A percentile compares a stretch with the other conserved stretches of the same genome.
Conservation (phyloP, 1,284 basidiomycete species). For the Irpex sp. region DNA sequence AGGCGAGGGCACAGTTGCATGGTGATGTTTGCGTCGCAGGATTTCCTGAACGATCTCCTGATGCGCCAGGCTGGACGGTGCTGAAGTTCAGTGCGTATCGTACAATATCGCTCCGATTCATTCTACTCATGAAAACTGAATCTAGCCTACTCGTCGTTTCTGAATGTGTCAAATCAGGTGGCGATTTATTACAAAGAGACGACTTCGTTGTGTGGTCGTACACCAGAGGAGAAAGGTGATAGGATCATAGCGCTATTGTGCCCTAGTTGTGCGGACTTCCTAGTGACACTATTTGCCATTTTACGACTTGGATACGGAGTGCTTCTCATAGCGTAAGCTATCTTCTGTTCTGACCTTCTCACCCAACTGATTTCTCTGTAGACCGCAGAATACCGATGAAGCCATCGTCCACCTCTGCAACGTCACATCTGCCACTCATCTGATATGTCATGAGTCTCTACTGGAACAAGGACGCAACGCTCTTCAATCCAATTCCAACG, state of each 20-base stretch:
- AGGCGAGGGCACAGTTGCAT: constrained; percentile 14
- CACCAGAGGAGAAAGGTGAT: background rate
- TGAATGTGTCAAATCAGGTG: constrained; percentile 4
- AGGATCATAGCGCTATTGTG: constrained; percentile 15
- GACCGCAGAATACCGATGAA: constrained; percentile 18
- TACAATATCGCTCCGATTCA: background rate
- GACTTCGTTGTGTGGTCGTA: background rate
- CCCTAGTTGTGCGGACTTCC: constrained; percentile 20
- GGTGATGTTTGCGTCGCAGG: constrained; percentile 11
- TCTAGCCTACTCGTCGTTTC: constrained; percentile 11
- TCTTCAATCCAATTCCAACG: background rate
- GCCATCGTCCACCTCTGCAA: constrained; percentile 16
- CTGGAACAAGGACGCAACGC: constrained; percentile 9
- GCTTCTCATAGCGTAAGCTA: constrained; percentile 16
- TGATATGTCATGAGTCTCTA: constrained; percentile 15
- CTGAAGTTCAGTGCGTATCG: constrained; percentile 14
- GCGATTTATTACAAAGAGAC: constrained; percentile 6
- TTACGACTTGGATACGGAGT: constrained; percentile 18
- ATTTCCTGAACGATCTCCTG: constrained; percentile 11
- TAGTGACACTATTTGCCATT: constrained; percentile 15
- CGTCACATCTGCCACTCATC: constrained; percentile 11
- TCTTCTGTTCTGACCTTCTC: background rate
- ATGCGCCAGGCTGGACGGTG: constrained; percentile 1
- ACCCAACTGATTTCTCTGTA: background rate
- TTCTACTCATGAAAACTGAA: background rate